Base-by-base conservation (phyloP, 805 yeast species). In the Candida tallmaniae region DNA sequence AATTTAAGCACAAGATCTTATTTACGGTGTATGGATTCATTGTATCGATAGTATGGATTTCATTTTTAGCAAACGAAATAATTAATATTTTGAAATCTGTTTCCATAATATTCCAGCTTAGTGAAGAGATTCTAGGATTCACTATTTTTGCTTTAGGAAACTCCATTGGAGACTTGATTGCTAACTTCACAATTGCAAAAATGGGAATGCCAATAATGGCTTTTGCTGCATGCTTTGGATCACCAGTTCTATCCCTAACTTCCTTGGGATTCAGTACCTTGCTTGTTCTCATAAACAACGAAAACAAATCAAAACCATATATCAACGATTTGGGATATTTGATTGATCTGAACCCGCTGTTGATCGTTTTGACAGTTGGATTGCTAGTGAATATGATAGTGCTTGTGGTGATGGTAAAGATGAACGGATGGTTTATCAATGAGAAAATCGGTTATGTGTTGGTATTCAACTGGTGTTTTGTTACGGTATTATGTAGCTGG, bases 171-270 rank as follows among this genome's bases (percentile, higher is more conserved):
- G 98, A 90, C 51, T 62, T 89, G 30, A 78, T 89, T 1, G 82
- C 96, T 0, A 87, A 90, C 46, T 55, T 82, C 23, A 82, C 94
- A 0, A 75, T 90, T 17, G 88, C 95, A 0, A 65, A 65, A 38
- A 73, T 85, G 70, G 96, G 95, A 0, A 79, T 76, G 60, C 85
- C 95, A 0, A 70, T 83, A 29, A 83, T 90, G 83, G 97, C 97
- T 0, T 65, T 93, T n/a, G 84, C 93, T 19, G 96, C 97, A 0
- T 89, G 97, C 51, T 83, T 89, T 54, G 97, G 97, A 0, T 87
- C 96, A 1, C 97, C 97, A 0, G 59, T 90, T 38, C 55, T 93
- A 27, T 82, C 88, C 34, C 62, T 93, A 8, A 66, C 89, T 25
- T 95, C 97, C 0, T 61, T 90, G 40, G 96, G 97, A 0, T 49